Conservation (phyloP, 163 green algal genomes). For the Chlamydomonas reinhardtii region DNA sequence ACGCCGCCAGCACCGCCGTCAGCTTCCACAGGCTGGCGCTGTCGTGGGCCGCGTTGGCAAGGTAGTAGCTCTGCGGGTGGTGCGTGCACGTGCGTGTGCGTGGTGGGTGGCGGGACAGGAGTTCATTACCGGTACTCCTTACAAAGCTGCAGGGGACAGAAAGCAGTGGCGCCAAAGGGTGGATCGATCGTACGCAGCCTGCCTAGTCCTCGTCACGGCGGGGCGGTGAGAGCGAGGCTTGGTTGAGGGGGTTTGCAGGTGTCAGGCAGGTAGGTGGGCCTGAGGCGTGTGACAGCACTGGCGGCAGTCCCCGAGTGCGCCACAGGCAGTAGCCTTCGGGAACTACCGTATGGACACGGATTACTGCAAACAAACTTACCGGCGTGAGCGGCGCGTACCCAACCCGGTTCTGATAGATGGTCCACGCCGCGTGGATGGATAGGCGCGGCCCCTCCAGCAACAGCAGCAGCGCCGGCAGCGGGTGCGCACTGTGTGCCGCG, state of each 20-base stretch:
- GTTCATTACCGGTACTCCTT: too few species aligned
- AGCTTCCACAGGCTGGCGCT: background rate
- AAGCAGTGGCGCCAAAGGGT: too few species aligned
- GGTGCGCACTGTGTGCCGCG: background rate
- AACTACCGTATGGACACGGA: background rate
- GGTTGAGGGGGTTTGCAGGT: too few species aligned
- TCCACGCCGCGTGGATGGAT: constrained; percentile 3
- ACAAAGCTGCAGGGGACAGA: too few species aligned
- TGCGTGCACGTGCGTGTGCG: too few species aligned
- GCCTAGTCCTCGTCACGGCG: too few species aligned
- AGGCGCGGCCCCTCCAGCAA: constrained; percentile 1
- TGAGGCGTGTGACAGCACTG: too few species aligned
- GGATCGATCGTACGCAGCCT: too few species aligned
- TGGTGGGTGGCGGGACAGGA: too few species aligned
- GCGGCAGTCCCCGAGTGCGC: too few species aligned
- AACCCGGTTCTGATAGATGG: background rate
- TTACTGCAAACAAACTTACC: background rate
- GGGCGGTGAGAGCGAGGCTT: too few species aligned
- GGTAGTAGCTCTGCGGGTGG: background rate
- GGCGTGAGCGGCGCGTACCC: background rate
- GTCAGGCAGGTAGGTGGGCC: too few species aligned
- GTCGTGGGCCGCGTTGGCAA: background rate
- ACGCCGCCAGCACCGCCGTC: background rate
- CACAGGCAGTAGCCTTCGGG: background rate
- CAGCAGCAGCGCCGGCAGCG: background rate